Conservation (phyloP, 2,329 filamentous ascomycete genomes). For the Esteya vermicola region DNA sequence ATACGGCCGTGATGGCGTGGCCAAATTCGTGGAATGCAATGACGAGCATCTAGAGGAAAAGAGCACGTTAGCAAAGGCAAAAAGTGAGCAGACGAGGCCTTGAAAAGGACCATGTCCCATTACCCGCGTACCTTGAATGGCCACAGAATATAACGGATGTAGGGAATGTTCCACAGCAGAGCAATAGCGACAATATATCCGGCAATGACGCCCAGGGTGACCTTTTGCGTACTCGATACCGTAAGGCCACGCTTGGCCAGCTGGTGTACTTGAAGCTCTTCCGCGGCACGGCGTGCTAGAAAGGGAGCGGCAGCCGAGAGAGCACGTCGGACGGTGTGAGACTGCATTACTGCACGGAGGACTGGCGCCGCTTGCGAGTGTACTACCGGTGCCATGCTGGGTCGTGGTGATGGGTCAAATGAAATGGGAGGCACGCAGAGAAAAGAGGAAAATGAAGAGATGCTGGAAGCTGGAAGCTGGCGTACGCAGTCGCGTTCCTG, state of each 20-base stretch:
- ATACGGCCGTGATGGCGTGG: conserved; percentile 58
- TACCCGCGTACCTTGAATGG: conserved; percentile 60
- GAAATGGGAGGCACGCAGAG: too few relatives aligned
- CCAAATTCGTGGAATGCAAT: conserved; percentile 74
- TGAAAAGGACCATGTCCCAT: too few relatives aligned
- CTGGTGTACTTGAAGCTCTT: not conserved
- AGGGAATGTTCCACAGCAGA: conserved; percentile 66
- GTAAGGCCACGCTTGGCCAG: conserved; percentile 20
- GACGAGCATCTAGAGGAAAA: conserved; percentile 50
- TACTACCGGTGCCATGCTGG: conserved; percentile 7
- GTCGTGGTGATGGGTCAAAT: not conserved
- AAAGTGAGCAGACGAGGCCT: too few relatives aligned
- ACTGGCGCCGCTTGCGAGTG: not conserved
- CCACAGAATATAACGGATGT: conserved; percentile 61
- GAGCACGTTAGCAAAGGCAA: not conserved
- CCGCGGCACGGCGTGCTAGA: conserved; percentile 4
- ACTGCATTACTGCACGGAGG: conserved; percentile 8
- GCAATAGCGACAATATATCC: conserved; percentile 50
- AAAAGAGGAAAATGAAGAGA: not conserved
- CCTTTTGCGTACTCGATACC: conserved; percentile 52
- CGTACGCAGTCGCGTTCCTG: too few relatives aligned
- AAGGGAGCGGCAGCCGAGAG: conserved; percentile 7
- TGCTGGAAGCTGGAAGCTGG: not conserved
- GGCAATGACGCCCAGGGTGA: conserved; percentile 55
- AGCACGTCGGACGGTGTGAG: conserved; percentile 5